Base-by-base conservation (phyloP, 2,329 filamentous ascomycete species). In the Westerdykella aurantiaca region DNA sequence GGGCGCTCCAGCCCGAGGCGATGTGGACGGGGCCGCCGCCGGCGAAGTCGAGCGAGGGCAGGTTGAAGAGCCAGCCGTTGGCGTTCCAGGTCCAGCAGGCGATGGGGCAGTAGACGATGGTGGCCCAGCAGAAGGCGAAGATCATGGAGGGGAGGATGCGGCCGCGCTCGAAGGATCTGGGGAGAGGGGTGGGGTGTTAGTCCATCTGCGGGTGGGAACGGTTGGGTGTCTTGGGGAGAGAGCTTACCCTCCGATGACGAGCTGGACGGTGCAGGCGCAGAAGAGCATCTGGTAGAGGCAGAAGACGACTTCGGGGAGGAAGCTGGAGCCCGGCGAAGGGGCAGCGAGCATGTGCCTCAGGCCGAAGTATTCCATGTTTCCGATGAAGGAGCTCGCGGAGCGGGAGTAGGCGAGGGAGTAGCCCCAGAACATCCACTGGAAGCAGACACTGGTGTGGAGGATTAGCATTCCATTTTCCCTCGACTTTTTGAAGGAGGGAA, bases 61-160 rank as follows among this genome's bases (percentile, higher is more conserved):
- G 72, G 17, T 81, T 77, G 62, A 71, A 82, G 0, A 84, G 67
- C 81, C 81, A 85, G 10, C 81, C 81, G 41, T 75, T 77, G n/a
- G 74, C 57, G 54, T 84, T 84, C 81, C 81, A 85, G 4, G 79
- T 81, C 80, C 80, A 83, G 66, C 76, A 81, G 0, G 80, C 80
- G 31, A 83, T 75, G 0, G 76, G 74, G 51, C 74, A 83, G 63
- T 83, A 83, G 2, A 83, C 81, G 43, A 83, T 72, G 0, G 81
- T 83, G 0, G 79, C 78, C 80, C 80, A 83, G 55, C 69, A 75
- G 58, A 83, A 79, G 17, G 74, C 70, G 49, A 83, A 86, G 21
- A 86, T 69, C 56, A 86, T 73, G 7, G 79, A 82, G 34, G 77
- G 80, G 16, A 83, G 45, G 56, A 84, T 81, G 18, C 79, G 75